phyloP scores from a whole-genome alignment of 2,329 filamentous ascomycete species.

The Calonectria hongkongensis region DNA sequence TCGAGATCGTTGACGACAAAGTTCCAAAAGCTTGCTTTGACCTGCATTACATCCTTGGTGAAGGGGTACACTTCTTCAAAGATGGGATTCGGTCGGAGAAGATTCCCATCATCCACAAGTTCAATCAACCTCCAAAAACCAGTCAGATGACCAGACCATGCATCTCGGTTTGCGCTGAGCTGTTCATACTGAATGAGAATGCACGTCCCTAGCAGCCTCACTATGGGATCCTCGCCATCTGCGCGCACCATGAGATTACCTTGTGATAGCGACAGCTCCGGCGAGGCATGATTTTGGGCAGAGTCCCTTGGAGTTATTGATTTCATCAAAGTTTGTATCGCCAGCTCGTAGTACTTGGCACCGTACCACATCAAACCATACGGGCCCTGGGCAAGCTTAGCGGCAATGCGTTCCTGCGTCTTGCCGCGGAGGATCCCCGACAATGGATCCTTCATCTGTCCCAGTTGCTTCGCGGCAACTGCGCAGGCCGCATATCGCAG shows the following conservation, averaged over 20 bases:
- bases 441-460: background rate
- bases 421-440: background rate
- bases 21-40: slow-evolving; percentile 7
- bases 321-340: slow-evolving; percentile 8
- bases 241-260: slow-evolving; percentile 8
- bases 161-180: background rate
- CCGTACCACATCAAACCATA: background rate
- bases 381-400: background rate
- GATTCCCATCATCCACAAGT: slow-evolving; percentile 3
- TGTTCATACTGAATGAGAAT: slow-evolving; percentile 5
- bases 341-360: slow-evolving; percentile 2
- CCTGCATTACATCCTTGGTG: background rate
- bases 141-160: slow-evolving; percentile 1
- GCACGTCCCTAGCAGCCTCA: background rate
- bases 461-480: background rate
- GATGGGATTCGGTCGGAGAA: background rate
- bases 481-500: slow-evolving; percentile 3
- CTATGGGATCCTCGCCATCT: slow-evolving; percentile 1
- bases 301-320: background rate
- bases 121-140: background rate
- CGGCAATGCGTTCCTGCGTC: background rate
- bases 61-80: slow-evolving; percentile 9
- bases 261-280: background rate
- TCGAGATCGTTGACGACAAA: slow-evolving; percentile 3
- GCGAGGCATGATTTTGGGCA: background rate